Evolutionary conservation across 2,329 filamentous ascomycete genomes (phyloP).

Genomic region (Ampelomyces quisqualis): DNA sequence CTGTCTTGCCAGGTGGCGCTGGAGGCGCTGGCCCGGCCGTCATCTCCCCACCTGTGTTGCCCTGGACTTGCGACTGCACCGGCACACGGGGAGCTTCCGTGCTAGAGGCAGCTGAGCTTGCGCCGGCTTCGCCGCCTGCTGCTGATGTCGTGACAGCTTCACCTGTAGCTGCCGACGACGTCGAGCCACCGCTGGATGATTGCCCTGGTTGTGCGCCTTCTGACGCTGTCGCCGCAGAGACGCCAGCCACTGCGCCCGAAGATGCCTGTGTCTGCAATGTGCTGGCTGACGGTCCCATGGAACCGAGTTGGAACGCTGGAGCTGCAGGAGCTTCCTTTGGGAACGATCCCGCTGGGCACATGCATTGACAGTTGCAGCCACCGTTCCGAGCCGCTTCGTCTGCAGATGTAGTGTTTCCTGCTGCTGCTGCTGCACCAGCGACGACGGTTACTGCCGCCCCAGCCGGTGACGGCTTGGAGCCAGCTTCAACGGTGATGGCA

Average conservation of each 20-base stretch:
- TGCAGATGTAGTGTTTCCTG: slow-evolving; percentile 10
- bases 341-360: slow-evolving; percentile 33
- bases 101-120: slow-evolving; percentile 2
- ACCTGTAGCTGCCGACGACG: neutral
- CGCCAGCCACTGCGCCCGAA: slow-evolving; percentile 19
- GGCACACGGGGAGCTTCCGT: slow-evolving; percentile 9
- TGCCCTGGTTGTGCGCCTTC: slow-evolving; percentile 6
- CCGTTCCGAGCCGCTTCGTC: slow-evolving; percentile 14
- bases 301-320: slow-evolving; percentile 30
- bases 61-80: slow-evolving; percentile 30
- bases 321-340: slow-evolving; percentile 33
- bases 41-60: slow-evolving; percentile 1
- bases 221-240: slow-evolving; percentile 20
- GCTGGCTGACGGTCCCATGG: slow-evolving; percentile 17
- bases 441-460: no score
- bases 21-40: slow-evolving; percentile 11
- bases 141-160: slow-evolving; percentile 7
- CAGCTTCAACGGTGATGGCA: no score
- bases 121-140: slow-evolving; percentile 9
- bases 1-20: slow-evolving; percentile 8
- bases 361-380: slow-evolving; percentile 34
- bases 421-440: slow-evolving; percentile 15
- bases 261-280: slow-evolving; percentile 29
- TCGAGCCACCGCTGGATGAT: neutral
- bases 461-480: no score